A percentile compares a stretch with the other conserved stretches of the same genome.
phyloP scores from a whole-genome alignment of 805 yeast species.

The Candida qinlingensis region DNA sequence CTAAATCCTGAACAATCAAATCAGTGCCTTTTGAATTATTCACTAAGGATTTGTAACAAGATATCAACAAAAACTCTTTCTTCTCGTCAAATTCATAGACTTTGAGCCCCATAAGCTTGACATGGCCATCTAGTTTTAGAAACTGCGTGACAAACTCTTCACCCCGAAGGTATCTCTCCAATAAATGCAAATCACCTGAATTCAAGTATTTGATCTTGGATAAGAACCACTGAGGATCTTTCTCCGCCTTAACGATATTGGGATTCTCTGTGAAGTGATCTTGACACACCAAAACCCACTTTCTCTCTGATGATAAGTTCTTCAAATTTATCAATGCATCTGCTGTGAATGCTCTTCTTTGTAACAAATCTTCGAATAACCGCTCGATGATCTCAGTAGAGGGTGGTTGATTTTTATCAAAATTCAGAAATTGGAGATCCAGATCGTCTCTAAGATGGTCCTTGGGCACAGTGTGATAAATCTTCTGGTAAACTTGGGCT shows the following conservation, averaged over 20 bases:
- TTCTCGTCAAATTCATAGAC: constrained; percentile 45
- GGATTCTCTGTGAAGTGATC: constrained; percentile 11
- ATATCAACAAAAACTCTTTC: constrained; percentile 43
- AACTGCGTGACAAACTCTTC: constrained; percentile 33
- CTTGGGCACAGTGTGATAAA: background rate
- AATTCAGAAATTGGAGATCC: constrained; percentile 22
- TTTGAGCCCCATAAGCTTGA: constrained; percentile 38
- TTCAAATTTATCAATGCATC: constrained; percentile 19
- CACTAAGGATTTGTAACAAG: constrained; percentile 47
- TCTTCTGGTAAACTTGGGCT: constrained; percentile 7
- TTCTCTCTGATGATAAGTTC: constrained; percentile 15
- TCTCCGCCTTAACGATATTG: background rate
- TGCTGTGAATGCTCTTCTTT: constrained; percentile 17
- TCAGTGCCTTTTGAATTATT: constrained; percentile 25
- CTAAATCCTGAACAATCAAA: constrained; percentile 20
- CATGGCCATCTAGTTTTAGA: constrained; percentile 45
- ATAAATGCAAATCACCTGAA: constrained; percentile 18
- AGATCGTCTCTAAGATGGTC: constrained; percentile 4
- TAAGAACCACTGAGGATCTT: constrained; percentile 18
- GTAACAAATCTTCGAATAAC: constrained; percentile 16
- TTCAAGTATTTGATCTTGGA: constrained; percentile 12
- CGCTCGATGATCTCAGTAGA: constrained; percentile 20
- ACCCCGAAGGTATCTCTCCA: constrained; percentile 21
- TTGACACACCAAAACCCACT: constrained; percentile 25
- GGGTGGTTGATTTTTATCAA: constrained; percentile 25